Evolutionary conservation across 441 rosid species (phyloP).

Genomic region (Breynia disticha): DNA sequence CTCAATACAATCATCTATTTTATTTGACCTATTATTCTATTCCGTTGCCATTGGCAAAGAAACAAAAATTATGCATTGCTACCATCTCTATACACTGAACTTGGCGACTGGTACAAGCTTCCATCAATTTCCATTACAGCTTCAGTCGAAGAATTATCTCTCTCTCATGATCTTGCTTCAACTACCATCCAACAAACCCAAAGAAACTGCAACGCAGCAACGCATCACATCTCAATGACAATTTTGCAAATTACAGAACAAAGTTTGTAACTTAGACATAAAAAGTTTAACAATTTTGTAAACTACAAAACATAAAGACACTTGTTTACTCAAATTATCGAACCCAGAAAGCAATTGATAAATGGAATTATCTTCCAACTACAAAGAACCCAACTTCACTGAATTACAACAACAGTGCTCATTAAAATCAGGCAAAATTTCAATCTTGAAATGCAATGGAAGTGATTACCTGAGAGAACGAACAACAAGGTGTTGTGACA

Average conservation of each 20-base stretch:
- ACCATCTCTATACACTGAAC: constrained; percentile 1
- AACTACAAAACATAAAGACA: not conserved
- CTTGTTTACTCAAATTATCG: not conserved
- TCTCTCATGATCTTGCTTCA: not conserved
- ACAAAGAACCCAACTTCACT: not conserved
- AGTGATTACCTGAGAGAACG: constrained; percentile 42
- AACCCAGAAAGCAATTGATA: not conserved
- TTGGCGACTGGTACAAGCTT: constrained; percentile 8
- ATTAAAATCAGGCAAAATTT: not conserved
- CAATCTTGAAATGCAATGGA: not conserved
- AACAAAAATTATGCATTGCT: not conserved
- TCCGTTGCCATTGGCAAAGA: too few relatives aligned
- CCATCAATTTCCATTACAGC: not conserved
- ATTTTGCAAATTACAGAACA: not conserved
- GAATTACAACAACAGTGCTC: not conserved
- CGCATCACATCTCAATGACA: not conserved
- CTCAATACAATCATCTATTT: too few relatives aligned
- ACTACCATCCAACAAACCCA: constrained; percentile 52
- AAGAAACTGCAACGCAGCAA: constrained; percentile 35
- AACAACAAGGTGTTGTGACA: constrained; percentile 34
- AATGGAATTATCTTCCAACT: not conserved
- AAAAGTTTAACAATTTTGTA: too few relatives aligned
- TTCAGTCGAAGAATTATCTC: constrained; percentile 7
- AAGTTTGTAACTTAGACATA: not conserved
- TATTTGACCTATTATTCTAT: too few relatives aligned